phyloP scores from a whole-genome alignment of 192 early-diverging fungal genomes.

The Chytriomyces sp. region DNA sequence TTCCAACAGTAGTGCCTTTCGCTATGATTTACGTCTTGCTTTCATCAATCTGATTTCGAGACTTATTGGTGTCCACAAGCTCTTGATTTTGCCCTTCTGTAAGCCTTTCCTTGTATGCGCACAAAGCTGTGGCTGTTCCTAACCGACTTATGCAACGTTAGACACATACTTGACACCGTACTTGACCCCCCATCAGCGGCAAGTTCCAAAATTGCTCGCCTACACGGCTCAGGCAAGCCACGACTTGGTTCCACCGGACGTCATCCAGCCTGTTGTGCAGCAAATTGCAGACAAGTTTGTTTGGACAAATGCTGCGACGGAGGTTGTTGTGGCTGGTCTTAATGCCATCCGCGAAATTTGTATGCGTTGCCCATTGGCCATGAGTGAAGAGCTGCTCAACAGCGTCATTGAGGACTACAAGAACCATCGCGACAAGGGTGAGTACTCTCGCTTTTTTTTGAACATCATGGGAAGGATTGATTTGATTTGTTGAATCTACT shows the following conservation, averaged over 20 bases:
- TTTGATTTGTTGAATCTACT: background rate
- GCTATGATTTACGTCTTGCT: constrained; percentile 88
- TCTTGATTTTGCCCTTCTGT: constrained; percentile 89
- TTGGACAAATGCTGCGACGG: constrained; percentile 83
- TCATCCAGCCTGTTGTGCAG: constrained; percentile 80
- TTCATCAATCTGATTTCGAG: constrained; percentile 94
- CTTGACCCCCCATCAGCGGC: constrained; percentile 92
- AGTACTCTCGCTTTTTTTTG: background rate
- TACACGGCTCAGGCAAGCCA: constrained; percentile 90
- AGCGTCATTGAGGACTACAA: constrained; percentile 89
- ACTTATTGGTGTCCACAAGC: constrained; percentile 93
- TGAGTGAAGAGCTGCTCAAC: constrained; percentile 76
- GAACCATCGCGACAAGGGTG: constrained; percentile 90
- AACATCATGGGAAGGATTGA: constrained; percentile 14
- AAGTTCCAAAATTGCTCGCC: constrained; percentile 92
- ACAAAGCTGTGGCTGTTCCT: background rate
- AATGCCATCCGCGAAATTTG: constrained; percentile 80
- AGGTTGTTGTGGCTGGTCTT: constrained; percentile 93
- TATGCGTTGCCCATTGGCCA: constrained; percentile 86
- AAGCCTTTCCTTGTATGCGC: too few species aligned
- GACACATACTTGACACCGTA: constrained; percentile 73
- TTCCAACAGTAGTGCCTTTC: constrained; percentile 64
- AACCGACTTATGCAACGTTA: background rate
- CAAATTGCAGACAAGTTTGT: constrained; percentile 97
- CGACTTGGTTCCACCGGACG: constrained; percentile 92